phyloP scores from a whole-genome alignment of 371 early-diverging fungal species.

The Funneliformis caledonium region DNA sequence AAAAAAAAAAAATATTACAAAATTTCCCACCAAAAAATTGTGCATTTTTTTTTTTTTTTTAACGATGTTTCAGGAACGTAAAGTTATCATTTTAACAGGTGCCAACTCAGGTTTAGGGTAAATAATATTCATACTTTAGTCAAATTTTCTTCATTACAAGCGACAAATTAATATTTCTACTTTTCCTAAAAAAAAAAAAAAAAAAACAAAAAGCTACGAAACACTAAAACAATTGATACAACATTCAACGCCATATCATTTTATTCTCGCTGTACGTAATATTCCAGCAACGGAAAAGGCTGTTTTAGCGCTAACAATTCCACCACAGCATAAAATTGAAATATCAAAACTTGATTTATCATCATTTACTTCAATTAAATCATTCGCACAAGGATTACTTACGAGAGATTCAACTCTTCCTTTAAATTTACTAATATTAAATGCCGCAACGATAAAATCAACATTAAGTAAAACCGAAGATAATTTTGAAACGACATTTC shows the following conservation, averaged over 20 bases:
- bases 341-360: slow-evolving; percentile 20
- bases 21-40: no score
- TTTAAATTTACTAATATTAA: slow-evolving; percentile 30
- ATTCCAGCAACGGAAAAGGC: background rate
- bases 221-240: slow-evolving; percentile 12
- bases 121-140: background rate
- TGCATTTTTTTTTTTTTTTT: no score
- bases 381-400: slow-evolving; percentile 10
- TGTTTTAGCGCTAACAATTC: background rate
- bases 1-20: no score
- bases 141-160: background rate
- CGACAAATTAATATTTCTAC: background rate
- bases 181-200: no score
- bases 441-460: slow-evolving; percentile 39
- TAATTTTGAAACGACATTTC: slow-evolving; percentile 47
- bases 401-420: background rate
- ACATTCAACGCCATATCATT: slow-evolving; percentile 34
- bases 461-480: slow-evolving; percentile 46
- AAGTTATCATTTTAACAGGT: slow-evolving; percentile 30
- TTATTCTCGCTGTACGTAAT: slow-evolving; percentile 33
- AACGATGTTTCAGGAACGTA: background rate
- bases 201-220: background rate
- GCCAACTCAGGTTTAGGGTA: slow-evolving; percentile 32
- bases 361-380: slow-evolving; percentile 26
- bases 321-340: slow-evolving; percentile 25